phyloP scores from a whole-genome alignment of 805 yeast species.

The Aciculoconidium aculeatum region DNA sequence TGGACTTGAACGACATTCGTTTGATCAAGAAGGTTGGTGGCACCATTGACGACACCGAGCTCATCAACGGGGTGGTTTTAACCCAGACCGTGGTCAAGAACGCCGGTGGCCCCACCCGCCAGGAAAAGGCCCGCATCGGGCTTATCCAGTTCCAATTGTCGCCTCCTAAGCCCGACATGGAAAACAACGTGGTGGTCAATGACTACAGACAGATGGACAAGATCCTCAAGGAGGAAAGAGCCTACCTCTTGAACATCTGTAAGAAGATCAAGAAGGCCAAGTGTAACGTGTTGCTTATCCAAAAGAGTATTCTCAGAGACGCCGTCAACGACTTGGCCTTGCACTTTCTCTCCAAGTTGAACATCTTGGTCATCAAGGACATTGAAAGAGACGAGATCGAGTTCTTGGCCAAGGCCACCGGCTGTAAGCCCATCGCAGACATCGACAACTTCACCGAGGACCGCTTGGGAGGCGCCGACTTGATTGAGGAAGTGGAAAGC shows the following conservation, averaged over 20 bases:
- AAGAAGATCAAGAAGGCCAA: constrained; percentile 95
- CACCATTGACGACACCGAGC: constrained; percentile 92
- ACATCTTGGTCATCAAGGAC: constrained; percentile 91
- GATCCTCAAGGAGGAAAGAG: constrained; percentile 95
- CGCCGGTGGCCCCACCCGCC: constrained; percentile 93
- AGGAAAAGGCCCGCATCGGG: constrained; percentile 90
- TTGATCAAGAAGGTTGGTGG: constrained; percentile 94
- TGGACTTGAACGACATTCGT: constrained; percentile 84
- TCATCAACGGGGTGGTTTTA: constrained; percentile 88
- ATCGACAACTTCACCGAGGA: constrained; percentile 90
- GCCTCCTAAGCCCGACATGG: constrained; percentile 97
- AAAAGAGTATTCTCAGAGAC: constrained; percentile 88
- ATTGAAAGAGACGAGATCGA: constrained; percentile 96
- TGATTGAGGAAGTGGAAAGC: constrained; percentile 85
- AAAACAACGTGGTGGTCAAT: constrained; percentile 92
- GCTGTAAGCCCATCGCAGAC: constrained; percentile 96
- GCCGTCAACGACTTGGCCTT: constrained; percentile 92
- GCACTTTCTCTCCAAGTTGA: constrained; percentile 89
- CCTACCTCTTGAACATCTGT: constrained; percentile 88
- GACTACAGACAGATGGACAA: constrained; percentile 99
- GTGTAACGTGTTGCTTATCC: constrained; percentile 87
- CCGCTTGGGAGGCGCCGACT: constrained; percentile 85
- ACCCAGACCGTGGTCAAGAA: constrained; percentile 84
- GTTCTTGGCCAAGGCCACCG: constrained; percentile 75
- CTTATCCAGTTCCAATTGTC: constrained; percentile 90